These are phyloP conservation scores for Myxozyma monticola DNA, from an alignment of 805 yeast genomes.

Conservation along the genomic window DNA sequence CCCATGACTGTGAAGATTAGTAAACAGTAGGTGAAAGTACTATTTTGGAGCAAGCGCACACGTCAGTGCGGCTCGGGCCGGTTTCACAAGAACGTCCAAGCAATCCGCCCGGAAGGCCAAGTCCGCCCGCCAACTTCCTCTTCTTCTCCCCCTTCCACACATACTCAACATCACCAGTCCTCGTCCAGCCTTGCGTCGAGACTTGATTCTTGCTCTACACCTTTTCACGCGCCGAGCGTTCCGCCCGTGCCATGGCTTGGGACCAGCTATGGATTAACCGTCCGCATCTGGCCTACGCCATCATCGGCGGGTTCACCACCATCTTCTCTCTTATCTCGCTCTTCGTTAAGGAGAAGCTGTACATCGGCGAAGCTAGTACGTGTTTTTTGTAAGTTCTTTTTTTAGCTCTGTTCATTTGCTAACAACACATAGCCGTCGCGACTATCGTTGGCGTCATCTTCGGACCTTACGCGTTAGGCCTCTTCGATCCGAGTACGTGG, in stretches of 20 bases:
- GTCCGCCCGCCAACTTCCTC: too few relatives aligned
- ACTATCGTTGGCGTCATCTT: slow-evolving; percentile 80
- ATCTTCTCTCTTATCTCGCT: slow-evolving; percentile 78
- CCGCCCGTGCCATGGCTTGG: slow-evolving; percentile 42
- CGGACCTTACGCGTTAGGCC: slow-evolving; percentile 81
- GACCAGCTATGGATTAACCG: slow-evolving; percentile 48
- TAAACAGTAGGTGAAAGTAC: too few relatives aligned
- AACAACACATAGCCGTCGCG: slow-evolving; percentile 54
- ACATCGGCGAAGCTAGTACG: slow-evolving; percentile 78
- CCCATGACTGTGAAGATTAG: too few relatives aligned
- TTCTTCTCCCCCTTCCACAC: too few relatives aligned
- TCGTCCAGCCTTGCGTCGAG: too few relatives aligned
- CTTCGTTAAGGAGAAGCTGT: slow-evolving; percentile 77
- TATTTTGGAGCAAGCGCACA: too few relatives aligned
- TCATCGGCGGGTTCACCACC: slow-evolving; percentile 79
- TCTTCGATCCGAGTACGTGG: slow-evolving; percentile 85
- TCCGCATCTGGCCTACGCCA: slow-evolving; percentile 85
- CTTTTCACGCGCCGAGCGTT: too few relatives aligned
- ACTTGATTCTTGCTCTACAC: too few relatives aligned
- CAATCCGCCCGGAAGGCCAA: too few relatives aligned
- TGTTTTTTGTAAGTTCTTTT: not conserved
- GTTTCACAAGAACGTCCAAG: too few relatives aligned
- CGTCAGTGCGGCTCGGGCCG: too few relatives aligned
- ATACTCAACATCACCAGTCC: too few relatives aligned
- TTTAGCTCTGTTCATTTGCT: not conserved